These are phyloP conservation scores for Diplotaxis tenuifolia DNA, from an alignment of 345 rosid genomes.

Conservation along the genomic window DNA sequence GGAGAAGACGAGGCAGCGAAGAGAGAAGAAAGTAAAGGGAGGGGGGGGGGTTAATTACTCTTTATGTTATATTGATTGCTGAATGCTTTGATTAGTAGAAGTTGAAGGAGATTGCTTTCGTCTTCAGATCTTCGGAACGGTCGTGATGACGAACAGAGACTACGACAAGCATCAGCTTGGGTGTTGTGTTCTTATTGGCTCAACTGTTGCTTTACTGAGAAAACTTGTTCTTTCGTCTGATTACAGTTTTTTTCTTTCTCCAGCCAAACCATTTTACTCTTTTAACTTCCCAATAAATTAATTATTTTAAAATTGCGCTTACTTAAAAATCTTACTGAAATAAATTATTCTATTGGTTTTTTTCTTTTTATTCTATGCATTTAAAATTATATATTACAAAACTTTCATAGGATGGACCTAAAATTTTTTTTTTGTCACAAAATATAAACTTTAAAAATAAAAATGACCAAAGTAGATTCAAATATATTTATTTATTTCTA, in stretches of 20 bases:
- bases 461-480: too few species aligned
- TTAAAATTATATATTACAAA: too few species aligned
- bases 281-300: neutral
- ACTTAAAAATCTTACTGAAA: too few species aligned
- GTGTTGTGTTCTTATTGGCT: conserved; percentile 27
- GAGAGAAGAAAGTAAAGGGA: neutral
- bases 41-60: conserved; percentile 8
- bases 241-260: neutral
- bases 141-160: conserved; percentile 11
- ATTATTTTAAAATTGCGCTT: too few species aligned
- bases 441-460: too few species aligned
- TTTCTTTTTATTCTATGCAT: too few species aligned
- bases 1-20: conserved; percentile 6
- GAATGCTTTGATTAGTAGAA: neutral
- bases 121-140: conserved; percentile 12
- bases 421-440: too few species aligned
- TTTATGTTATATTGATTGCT: neutral
- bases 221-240: conserved; percentile 18
- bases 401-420: too few species aligned
- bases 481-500: too few species aligned
- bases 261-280: conserved; percentile 1
- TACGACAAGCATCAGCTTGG: conserved; percentile 30
- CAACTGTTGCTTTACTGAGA: conserved; percentile 5
- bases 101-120: conserved; percentile 5
- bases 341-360: too few species aligned